Percentiles rank a stretch among this genome's conserved stretches.
These are phyloP conservation scores for Rhizoctonia solani DNA, from an alignment of 1,284 basidiomycete species.

Conservation along the genomic window DNA sequence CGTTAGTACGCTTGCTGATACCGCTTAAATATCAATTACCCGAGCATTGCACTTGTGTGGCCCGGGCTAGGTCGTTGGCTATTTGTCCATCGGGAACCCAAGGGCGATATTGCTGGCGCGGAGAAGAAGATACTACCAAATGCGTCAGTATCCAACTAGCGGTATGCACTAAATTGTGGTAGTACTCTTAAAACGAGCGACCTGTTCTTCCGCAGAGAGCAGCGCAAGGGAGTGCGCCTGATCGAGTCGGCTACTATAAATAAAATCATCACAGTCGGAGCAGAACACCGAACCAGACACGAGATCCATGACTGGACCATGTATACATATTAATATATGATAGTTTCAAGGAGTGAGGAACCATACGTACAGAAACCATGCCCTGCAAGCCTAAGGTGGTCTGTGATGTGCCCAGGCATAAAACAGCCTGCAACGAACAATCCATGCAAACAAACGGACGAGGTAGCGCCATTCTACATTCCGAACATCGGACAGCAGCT, in stretches of 20 bases:
- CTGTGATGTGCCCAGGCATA: slow-evolving; percentile 58
- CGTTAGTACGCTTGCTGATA: not conserved
- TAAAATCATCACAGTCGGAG: slow-evolving; percentile 60
- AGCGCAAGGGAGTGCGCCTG: slow-evolving; percentile 48
- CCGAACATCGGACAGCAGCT: slow-evolving; percentile 51
- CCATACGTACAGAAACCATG: slow-evolving; percentile 68
- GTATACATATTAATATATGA: not conserved
- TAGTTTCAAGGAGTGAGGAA: no score
- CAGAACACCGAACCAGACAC: slow-evolving; percentile 64
- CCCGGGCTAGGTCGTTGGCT: slow-evolving; percentile 41
- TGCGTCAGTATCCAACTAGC: not conserved
- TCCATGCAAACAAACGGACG: slow-evolving; percentile 80
- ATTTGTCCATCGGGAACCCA: slow-evolving; percentile 34
- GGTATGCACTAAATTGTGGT: not conserved
- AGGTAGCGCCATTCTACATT: slow-evolving; percentile 60
- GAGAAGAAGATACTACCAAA: slow-evolving; percentile 8
- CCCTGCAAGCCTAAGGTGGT: slow-evolving; percentile 59
- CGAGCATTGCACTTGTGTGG: slow-evolving; percentile 31
- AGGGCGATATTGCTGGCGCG: slow-evolving; percentile 31
- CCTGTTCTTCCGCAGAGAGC: slow-evolving; percentile 56
- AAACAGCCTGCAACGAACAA: slow-evolving; percentile 77
- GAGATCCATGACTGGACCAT: slow-evolving; percentile 57
- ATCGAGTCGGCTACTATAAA: slow-evolving; percentile 55
- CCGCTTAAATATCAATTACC: not conserved
- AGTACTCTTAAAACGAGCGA: slow-evolving; percentile 49